These are phyloP conservation scores for Penicillium hordei DNA, from an alignment of 2,329 filamentous ascomycete genomes.

Conservation along the genomic window DNA sequence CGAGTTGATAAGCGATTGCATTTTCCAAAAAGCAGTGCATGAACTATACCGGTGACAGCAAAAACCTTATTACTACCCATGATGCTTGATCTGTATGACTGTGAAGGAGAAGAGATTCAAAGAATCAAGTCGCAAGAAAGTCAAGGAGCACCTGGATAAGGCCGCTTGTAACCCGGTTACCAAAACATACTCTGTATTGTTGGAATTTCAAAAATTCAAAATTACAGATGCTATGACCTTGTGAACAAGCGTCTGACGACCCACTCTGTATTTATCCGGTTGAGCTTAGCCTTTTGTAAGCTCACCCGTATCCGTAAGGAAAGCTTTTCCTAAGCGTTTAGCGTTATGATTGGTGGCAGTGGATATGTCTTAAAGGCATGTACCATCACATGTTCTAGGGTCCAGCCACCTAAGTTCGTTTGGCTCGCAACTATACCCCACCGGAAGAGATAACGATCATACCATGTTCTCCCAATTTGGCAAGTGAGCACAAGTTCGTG, in stretches of 20 bases:
- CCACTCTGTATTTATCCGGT: background rate
- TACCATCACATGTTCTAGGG: background rate
- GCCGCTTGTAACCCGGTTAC: background rate
- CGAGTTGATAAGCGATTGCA: background rate
- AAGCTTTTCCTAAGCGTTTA: background rate
- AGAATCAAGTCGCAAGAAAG: background rate
- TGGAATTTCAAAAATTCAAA: background rate
- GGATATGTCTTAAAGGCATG: background rate
- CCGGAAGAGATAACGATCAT: background rate
- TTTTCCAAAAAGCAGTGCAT: background rate
- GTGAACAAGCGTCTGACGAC: background rate
- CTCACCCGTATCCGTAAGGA: background rate
- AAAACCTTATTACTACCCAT: slow-evolving; percentile 26
- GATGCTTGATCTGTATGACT: background rate
- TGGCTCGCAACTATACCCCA: background rate
- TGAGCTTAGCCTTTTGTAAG: background rate
- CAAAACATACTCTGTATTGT: background rate
- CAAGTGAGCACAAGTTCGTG: background rate
- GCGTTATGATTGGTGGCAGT: background rate
- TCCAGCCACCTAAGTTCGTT: background rate
- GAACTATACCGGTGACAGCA: slow-evolving; percentile 20
- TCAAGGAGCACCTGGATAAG: background rate
- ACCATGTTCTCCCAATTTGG: background rate
- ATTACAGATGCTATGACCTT: background rate
- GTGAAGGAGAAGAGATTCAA: background rate